Evolutionary conservation across 352 stramenopile genomes (phyloP).

Genomic region (Globisporangium barbulae): DNA sequence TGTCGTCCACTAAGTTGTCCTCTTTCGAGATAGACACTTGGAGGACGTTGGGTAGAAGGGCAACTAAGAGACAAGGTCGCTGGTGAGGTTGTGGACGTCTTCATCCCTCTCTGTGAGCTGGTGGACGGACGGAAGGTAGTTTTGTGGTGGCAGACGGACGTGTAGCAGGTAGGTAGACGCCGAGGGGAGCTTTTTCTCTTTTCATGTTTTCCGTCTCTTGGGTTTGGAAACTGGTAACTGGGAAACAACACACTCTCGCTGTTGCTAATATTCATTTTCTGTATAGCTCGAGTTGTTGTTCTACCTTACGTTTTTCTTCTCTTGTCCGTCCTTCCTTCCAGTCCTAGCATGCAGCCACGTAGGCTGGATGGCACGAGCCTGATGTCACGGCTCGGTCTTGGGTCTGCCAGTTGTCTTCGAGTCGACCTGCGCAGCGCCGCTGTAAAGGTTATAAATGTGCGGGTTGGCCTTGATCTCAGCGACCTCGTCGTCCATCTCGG

Average conservation of each 20-base stretch:
- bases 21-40: not conserved
- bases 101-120: not conserved
- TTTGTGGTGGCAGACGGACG: not conserved
- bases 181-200: not conserved
- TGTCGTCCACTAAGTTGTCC: not conserved
- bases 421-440: slow-evolving; percentile 9
- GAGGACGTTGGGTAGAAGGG: not conserved
- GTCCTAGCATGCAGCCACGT: too few relatives aligned
- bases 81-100: not conserved
- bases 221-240: not conserved
- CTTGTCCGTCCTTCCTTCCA: not conserved
- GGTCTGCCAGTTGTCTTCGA: not conserved
- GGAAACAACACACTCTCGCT: slow-evolving; percentile 10
- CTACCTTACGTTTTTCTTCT: not conserved
- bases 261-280: slow-evolving; percentile 19
- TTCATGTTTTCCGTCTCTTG: not conserved
- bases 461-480: slow-evolving; percentile 53
- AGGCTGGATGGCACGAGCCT: too few relatives aligned
- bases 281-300: not conserved
- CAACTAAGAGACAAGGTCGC: not conserved
- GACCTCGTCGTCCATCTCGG: slow-evolving; percentile 47
- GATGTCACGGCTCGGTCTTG: slow-evolving; percentile 1
- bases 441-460: slow-evolving; percentile 66
- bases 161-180: slow-evolving; percentile 12
- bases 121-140: not conserved